Percentiles rank a stretch among this genome's conserved stretches.
These are phyloP conservation scores for Verticillium albo-atrum DNA, from an alignment of 2,329 filamentous ascomycete species.

Conservation along the genomic window DNA sequence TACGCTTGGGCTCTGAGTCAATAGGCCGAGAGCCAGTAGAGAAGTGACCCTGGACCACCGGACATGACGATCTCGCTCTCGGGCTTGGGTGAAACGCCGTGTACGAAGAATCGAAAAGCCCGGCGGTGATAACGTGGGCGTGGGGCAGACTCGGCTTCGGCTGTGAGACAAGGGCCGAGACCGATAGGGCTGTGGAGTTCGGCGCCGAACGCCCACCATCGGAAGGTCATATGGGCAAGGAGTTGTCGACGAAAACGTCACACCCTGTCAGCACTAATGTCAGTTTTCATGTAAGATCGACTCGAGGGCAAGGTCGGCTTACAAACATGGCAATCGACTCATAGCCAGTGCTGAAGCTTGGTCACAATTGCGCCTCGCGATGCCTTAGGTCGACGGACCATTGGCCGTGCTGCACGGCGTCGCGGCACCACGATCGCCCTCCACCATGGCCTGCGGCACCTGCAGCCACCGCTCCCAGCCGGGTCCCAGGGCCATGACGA, in stretches of 20 bases:
- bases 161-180: background rate
- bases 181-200: background rate
- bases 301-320: too few relatives aligned
- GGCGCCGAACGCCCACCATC: background rate
- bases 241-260: too few relatives aligned
- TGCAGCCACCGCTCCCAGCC: slow-evolving; percentile 1
- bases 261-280: too few relatives aligned
- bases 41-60: background rate
- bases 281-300: too few relatives aligned
- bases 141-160: background rate
- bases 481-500: slow-evolving; percentile 9
- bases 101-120: background rate
- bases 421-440: background rate
- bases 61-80: background rate
- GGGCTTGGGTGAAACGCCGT: background rate
- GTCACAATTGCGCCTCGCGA: too few relatives aligned
- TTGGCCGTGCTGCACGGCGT: too few relatives aligned
- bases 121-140: background rate
- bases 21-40: background rate
- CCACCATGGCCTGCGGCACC: background rate
- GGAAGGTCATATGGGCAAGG: too few relatives aligned
- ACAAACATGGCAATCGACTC: too few relatives aligned
- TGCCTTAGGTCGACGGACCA: too few relatives aligned
- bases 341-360: too few relatives aligned
- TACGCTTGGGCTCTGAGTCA: background rate